Percentiles rank a stretch among this genome's conserved stretches.
phyloP scores from a whole-genome alignment of 371 early-diverging fungal species.

The Lichtheimia ornata region DNA sequence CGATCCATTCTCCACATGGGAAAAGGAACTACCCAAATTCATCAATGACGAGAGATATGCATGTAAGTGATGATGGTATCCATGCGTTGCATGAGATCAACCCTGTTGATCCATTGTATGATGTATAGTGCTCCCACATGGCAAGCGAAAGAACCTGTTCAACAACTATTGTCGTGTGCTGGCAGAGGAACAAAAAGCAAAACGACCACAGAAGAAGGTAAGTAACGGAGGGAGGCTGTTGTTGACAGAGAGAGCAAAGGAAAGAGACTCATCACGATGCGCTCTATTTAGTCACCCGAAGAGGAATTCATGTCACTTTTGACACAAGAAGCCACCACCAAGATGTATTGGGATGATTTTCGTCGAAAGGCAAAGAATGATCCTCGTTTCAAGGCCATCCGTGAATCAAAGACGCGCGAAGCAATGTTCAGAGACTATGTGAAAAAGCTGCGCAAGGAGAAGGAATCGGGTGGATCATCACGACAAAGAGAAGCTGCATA shows the following conservation, averaged over 20 bases:
- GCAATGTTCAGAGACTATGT: constrained; percentile 59
- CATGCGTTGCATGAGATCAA: neutral
- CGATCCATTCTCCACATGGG: constrained; percentile 76
- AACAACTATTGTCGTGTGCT: constrained; percentile 70
- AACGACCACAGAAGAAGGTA: constrained; percentile 43
- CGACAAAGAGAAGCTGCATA: constrained; percentile 42
- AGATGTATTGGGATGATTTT: constrained; percentile 69
- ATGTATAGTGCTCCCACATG: constrained; percentile 30
- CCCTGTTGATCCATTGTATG: neutral
- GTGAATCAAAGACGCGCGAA: constrained; percentile 51
- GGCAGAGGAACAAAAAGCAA: constrained; percentile 54
- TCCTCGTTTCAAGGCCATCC: constrained; percentile 49
- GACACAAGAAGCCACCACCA: constrained; percentile 39
- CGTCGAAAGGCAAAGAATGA: constrained; percentile 62
- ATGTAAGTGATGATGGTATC: constrained; percentile 26
- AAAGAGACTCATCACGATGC: neutral
- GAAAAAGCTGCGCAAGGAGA: constrained; percentile 29
- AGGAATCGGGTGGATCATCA: constrained; percentile 16
- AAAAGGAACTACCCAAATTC: constrained; percentile 63
- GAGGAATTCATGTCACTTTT: constrained; percentile 56
- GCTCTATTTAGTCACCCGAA: constrained; percentile 37
- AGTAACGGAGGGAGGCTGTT: constrained; percentile 14
- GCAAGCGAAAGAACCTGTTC: constrained; percentile 61
- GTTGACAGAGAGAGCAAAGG: neutral
- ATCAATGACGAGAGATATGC: constrained; percentile 58